Evolutionary conservation across 2,329 filamentous ascomycete species (phyloP), one percentile per base, ranked within the genome.

Genomic region (Pezicula neosporulosa): DNA sequence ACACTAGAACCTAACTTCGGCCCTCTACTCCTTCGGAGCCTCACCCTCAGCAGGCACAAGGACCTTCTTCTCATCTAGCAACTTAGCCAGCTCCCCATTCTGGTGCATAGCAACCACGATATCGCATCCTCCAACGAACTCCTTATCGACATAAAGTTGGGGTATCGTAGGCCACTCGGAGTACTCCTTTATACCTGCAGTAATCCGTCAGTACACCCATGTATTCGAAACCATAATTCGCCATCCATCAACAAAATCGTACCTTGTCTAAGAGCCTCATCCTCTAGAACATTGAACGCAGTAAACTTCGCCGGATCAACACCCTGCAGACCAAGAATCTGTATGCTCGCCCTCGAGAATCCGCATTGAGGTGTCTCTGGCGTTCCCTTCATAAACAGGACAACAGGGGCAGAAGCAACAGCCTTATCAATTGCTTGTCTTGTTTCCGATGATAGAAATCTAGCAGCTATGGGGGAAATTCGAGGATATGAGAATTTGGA

Each of bases 111-210:
- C 88, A 69, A 97, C 87, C 62, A 99, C 72, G 58, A 99, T 99
- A 71, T 99, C 94, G 69, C 92, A 97, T n/a, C 94, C 94, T 50
- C 94, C 94, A 44, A 99, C 78, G 68, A 99, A 99, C 69, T 99
- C 93, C 74, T 93, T 93, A 57, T 95, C 84, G 47, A 99, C 79
- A 72, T 97, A 99, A 16, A 99, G 80, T 72, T 99, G 94, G 6
- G 94, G 94, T 68, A 99, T 97, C 18, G 94, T 99, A 13, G 94
- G 94, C 94, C 94, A 99, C 68, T 97, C 94, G 2, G 92, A 96
- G 77, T 94, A 99, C 73, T 99, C 93, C 75, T 99, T 99, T 76
- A 99, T 96, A 48, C 94, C 93, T 92, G 59, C 41, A 42, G 12
- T 3, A 27, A 28, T 42, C 45, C 48, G 49, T 61, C 47, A 58